phyloP scores from a whole-genome alignment of 2,329 filamentous ascomycete genomes.

The Didymella exigua region DNA sequence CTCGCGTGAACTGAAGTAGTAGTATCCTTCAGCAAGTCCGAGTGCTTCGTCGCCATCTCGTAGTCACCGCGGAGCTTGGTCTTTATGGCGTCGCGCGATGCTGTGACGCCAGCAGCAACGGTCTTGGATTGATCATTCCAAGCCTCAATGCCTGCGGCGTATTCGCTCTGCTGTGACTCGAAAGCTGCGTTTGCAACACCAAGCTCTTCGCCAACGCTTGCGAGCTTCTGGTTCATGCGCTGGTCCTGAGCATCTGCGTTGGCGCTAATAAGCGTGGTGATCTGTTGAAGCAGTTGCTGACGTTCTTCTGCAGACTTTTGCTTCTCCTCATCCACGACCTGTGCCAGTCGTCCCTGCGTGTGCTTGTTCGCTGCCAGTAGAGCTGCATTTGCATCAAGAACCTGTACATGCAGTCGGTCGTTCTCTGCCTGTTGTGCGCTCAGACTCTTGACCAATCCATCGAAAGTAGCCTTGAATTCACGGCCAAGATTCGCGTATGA shows the following conservation, averaged over 20 bases:
- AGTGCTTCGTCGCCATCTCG: conserved; percentile 76
- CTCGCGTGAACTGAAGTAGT: conserved; percentile 89
- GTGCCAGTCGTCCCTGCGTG: conserved; percentile 69
- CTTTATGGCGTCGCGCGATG: conserved; percentile 79
- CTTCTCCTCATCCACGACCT: conserved; percentile 77
- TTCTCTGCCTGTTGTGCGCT: conserved; percentile 78
- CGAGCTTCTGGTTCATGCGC: conserved; percentile 69
- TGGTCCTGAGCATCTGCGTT: conserved; percentile 76
- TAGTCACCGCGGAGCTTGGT: conserved; percentile 85
- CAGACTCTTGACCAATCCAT: conserved; percentile 76
- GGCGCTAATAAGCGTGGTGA: conserved; percentile 75
- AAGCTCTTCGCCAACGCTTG: conserved; percentile 68
- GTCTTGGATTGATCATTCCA: conserved; percentile 74
- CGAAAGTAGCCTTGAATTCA: conserved; percentile 86
- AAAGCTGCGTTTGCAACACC: conserved; percentile 67
- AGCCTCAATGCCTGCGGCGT: conserved; percentile 72
- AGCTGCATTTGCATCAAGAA: conserved; percentile 71
- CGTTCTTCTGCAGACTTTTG: conserved; percentile 74
- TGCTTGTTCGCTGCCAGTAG: conserved; percentile 71
- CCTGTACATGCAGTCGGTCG: conserved; percentile 71
- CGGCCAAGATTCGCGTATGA: conserved; percentile 84
- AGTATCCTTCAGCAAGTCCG: conserved; percentile 79
- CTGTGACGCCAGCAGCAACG: conserved; percentile 72
- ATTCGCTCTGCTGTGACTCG: conserved; percentile 68
- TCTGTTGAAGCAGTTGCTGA: conserved; percentile 74